Base-by-base conservation (phyloP, 306 rosid genomes). In the Vicia sativa region DNA sequence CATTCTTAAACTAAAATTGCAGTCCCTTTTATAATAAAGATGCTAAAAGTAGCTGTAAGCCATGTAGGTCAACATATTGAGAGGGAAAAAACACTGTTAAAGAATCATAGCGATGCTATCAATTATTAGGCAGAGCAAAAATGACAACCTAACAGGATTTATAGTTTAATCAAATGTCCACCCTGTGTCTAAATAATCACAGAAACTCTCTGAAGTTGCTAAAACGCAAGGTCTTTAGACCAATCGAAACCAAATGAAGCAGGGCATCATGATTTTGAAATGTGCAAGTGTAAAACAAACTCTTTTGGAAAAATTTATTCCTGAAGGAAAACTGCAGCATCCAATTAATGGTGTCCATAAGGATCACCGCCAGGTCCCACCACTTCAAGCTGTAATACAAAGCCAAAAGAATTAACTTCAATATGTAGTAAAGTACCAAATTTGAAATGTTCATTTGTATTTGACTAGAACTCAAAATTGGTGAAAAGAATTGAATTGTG, bases 351-450 rank as follows among this genome's bases (percentile, higher is more conserved):
- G 21, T 87, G 96, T 19, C 88, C 92, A 75, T 89, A 84, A 9
- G 97, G 97, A 80, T 81, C 81, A 39, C 96, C 97, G 18, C 97
- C 97, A 6, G 95, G 91, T 77, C 96, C 97, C 49, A 89, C 97
- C 81, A 92, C 97, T 85, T 92, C 84, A 67, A 92, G 90, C 97
- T 92, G 95, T 54, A 19, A 53, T 71, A 18, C 73, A 34, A 74
- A 39, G 69, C n/a, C 65, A 73, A 69, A 44, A 18, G 14, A 54
- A 65, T 79, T 70, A 78, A 79, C 16, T 38, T 29, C 48, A 62
- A 7, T 31, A 44, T 13, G 68, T 15, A 38, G 48, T 44, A 3
- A 55, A 45, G 45, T 18, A 41, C 29, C 38, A 50, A 50, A 61
- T 18, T 41, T 28, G 41, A 45, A 71, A 49, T 28, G 16, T 16